These are phyloP conservation scores for Seiridium cupressi DNA, from an alignment of 2,329 filamentous ascomycete species.

Conservation along the genomic window DNA sequence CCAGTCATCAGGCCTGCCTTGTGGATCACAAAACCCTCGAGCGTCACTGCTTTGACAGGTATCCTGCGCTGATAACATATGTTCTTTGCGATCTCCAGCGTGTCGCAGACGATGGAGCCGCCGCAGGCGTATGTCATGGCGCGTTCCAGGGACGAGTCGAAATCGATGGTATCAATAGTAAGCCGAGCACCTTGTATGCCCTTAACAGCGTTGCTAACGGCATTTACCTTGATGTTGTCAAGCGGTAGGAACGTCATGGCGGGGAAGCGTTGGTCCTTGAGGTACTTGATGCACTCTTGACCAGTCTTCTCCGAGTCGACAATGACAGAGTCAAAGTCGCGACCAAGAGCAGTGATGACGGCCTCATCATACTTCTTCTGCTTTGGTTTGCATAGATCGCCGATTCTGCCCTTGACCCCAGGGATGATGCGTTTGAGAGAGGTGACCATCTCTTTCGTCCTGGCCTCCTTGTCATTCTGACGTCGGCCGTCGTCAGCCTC, in stretches of 20 bases:
- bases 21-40: conserved; percentile 95
- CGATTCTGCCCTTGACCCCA: conserved; percentile 85
- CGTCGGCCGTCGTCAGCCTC: conserved; percentile 83
- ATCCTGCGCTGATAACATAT: conserved; percentile 83
- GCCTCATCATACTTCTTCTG: conserved; percentile 96
- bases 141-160: conserved; percentile 81
- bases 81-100: conserved; percentile 79
- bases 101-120: conserved; percentile 92
- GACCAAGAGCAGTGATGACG: conserved; percentile 86
- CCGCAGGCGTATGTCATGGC: conserved; percentile 95
- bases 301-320: conserved; percentile 95
- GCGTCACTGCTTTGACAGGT: conserved; percentile 88
- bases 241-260: conserved; percentile 94
- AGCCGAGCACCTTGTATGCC: conserved; percentile 82
- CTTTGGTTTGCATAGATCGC: conserved; percentile 91
- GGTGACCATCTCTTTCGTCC: conserved; percentile 78
- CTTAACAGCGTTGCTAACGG: conserved; percentile 86
- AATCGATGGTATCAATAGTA: conserved; percentile 95
- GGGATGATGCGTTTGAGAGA: conserved; percentile 88
- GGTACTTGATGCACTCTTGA: conserved; percentile 88
- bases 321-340: conserved; percentile 90
- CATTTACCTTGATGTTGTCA: conserved; percentile 95
- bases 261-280: conserved; percentile 83
- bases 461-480: conserved; percentile 78
- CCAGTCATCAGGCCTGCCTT: conserved; percentile 97